phyloP scores from a whole-genome alignment of 495 filamentous ascomycete genomes.

The Aspergillus taichungensis region DNA sequence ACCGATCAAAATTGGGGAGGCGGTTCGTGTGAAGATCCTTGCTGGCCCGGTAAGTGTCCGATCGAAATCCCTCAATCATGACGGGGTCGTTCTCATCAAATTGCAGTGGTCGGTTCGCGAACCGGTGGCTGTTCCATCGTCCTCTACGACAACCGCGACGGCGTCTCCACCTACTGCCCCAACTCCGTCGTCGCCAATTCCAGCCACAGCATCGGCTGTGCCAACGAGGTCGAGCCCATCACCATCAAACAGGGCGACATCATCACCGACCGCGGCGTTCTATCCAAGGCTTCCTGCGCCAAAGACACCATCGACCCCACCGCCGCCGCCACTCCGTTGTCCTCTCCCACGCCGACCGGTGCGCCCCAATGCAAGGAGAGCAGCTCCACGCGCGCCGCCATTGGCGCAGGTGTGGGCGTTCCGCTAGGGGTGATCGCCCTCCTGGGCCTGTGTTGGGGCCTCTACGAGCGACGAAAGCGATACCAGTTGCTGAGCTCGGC shows the following conservation, averaged over 20 bases:
- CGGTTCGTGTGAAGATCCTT: conserved; percentile 3
- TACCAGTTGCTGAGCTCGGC: too few species aligned
- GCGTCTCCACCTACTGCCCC: conserved; percentile 22
- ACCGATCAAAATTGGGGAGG: conserved; percentile 20
- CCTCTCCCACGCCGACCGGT: conserved; percentile 21
- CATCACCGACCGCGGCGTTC: conserved; percentile 13
- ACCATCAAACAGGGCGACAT: conserved; percentile 8
- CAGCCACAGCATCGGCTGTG: conserved; percentile 11
- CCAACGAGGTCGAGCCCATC: conserved; percentile 12
- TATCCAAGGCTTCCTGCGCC: conserved; percentile 14
- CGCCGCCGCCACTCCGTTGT: conserved; percentile 19
- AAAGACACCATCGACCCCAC: conserved; percentile 16
- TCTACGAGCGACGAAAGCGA: too few species aligned
- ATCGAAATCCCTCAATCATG: neutral
- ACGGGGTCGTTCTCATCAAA: neutral
- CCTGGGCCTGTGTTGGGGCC: too few species aligned
- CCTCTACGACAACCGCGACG: conserved; percentile 10
- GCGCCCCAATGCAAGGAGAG: conserved; percentile 3
- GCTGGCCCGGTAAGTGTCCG: conserved; percentile 6
- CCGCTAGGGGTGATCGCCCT: conserved; percentile 20
- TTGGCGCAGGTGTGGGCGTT: conserved; percentile 21
- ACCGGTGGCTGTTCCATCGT: conserved; percentile 20
- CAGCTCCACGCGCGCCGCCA: conserved; percentile 5
- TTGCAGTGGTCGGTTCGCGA: neutral
- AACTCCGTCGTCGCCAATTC: conserved; percentile 12